Conservation (phyloP, 192 early-diverging fungal species). For the Podila verticillata region DNA sequence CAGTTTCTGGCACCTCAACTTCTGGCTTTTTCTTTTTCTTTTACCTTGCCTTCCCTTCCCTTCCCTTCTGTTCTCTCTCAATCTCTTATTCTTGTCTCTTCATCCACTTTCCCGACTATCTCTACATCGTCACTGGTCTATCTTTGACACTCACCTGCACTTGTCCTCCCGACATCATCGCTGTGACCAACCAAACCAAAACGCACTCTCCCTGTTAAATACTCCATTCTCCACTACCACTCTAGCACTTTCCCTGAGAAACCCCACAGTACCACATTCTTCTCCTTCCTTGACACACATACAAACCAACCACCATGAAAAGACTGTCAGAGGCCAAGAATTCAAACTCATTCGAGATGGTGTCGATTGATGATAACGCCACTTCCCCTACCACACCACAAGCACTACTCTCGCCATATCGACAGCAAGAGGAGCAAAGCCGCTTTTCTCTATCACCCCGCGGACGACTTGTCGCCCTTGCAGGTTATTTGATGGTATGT, state of each 20-base stretch:
- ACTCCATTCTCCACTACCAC: neutral
- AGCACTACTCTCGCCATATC: neutral
- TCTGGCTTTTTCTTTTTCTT: neutral
- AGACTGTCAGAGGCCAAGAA: constrained; percentile 11
- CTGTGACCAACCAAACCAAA: neutral
- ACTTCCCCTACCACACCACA: neutral
- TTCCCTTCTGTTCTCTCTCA: neutral
- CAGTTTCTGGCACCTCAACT: neutral
- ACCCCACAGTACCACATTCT: neutral
- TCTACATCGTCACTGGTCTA: neutral
- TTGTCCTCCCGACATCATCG: neutral
- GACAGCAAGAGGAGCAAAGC: neutral
- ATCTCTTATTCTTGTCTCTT: neutral
- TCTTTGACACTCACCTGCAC: neutral
- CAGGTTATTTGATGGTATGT: neutral
- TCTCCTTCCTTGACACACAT: too few relatives aligned
- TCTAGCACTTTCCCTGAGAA: neutral
- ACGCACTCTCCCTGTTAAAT: too few relatives aligned
- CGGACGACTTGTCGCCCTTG: neutral
- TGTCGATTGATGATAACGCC: constrained; percentile 20
- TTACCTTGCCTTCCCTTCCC: neutral
- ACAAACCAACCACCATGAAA: constrained; percentile 5
- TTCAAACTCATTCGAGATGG: constrained; percentile 31
- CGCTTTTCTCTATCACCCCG: neutral
- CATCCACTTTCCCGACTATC: constrained; percentile 1